These are phyloP conservation scores for Hirsutella minnesotensis DNA, from an alignment of 2,329 filamentous ascomycete species.

Conservation along the genomic window DNA sequence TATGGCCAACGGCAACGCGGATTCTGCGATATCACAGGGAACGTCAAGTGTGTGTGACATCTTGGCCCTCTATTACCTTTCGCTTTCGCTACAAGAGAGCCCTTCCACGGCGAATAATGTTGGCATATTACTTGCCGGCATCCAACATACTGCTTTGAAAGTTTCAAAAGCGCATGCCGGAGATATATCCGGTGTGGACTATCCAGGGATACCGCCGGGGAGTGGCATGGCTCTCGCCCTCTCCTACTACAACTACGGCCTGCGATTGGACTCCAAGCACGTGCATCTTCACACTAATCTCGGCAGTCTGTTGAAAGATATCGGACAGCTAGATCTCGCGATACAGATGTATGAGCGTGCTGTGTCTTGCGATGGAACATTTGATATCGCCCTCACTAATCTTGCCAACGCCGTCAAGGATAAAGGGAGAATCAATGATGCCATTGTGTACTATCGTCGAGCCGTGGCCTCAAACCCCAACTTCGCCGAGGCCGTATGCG, in stretches of 20 bases:
- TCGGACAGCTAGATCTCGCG: slow-evolving; percentile 80
- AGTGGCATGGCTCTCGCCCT: slow-evolving; percentile 82
- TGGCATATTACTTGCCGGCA: slow-evolving; percentile 87
- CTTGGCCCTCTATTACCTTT: slow-evolving; percentile 87
- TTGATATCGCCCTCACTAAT: slow-evolving; percentile 94
- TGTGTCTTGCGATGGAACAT: slow-evolving; percentile 81
- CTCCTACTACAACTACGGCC: slow-evolving; percentile 89
- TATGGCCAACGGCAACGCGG: slow-evolving; percentile 62
- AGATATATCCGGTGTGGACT: slow-evolving; percentile 22
- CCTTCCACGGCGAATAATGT: slow-evolving; percentile 98
- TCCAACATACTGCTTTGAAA: slow-evolving; percentile 53
- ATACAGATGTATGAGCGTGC: slow-evolving; percentile 97
- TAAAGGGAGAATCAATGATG: slow-evolving; percentile 81
- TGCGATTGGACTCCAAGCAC: slow-evolving; percentile 76
- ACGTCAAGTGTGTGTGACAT: slow-evolving; percentile 81
- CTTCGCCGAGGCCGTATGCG: slow-evolving; percentile 94
- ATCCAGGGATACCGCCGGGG: slow-evolving; percentile 72
- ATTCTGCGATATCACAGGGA: slow-evolving; percentile 43
- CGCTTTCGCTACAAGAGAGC: slow-evolving; percentile 84
- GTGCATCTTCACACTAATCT: slow-evolving; percentile 96
- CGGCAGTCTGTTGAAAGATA: slow-evolving; percentile 89
- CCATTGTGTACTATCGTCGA: slow-evolving; percentile 81
- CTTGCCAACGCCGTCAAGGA: slow-evolving; percentile 97
- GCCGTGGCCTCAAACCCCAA: slow-evolving; percentile 87
- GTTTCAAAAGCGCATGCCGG: slow-evolving; percentile 5